Conservation (phyloP, 2,329 filamentous ascomycete species). For the Rhynchosporium graminicola region DNA sequence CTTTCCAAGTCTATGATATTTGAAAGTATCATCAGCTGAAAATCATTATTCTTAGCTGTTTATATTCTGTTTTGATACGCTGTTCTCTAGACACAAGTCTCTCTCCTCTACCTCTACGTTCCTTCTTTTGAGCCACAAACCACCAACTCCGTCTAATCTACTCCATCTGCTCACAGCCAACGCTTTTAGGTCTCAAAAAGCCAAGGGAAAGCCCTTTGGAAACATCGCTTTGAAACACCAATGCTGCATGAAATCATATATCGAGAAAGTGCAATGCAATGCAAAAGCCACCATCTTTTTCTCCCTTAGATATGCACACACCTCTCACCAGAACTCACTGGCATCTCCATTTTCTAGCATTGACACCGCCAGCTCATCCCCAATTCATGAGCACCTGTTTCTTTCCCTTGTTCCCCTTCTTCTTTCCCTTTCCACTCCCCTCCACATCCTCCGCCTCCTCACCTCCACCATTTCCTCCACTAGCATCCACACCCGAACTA, state of each 20-base stretch:
- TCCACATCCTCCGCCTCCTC: slow-evolving; percentile 44
- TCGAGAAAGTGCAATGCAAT: not conserved
- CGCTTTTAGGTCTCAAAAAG: not conserved
- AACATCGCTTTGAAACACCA: not conserved
- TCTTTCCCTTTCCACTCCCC: slow-evolving; percentile 49
- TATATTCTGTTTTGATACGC: not conserved
- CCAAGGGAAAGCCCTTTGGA: no score
- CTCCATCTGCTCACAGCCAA: not conserved
- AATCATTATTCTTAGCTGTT: not conserved
- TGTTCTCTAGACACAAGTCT: not conserved
- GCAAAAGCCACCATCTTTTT: not conserved
- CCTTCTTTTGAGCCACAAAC: no score
- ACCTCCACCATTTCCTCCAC: slow-evolving; percentile 51
- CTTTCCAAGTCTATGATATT: not conserved
- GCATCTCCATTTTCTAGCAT: not conserved
- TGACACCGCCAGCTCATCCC: slow-evolving; percentile 43
- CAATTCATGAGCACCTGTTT: slow-evolving; percentile 63
- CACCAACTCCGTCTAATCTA: not conserved
- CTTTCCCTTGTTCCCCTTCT: slow-evolving; percentile 60
- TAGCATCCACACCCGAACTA: slow-evolving; percentile 34
- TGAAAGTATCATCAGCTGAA: not conserved
- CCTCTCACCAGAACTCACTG: not conserved
- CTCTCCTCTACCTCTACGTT: not conserved
- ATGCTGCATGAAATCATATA: not conserved
- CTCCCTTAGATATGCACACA: not conserved